Base-by-base conservation (phyloP, 139 green algal genomes). In the Spirogloea muscicola region DNA sequence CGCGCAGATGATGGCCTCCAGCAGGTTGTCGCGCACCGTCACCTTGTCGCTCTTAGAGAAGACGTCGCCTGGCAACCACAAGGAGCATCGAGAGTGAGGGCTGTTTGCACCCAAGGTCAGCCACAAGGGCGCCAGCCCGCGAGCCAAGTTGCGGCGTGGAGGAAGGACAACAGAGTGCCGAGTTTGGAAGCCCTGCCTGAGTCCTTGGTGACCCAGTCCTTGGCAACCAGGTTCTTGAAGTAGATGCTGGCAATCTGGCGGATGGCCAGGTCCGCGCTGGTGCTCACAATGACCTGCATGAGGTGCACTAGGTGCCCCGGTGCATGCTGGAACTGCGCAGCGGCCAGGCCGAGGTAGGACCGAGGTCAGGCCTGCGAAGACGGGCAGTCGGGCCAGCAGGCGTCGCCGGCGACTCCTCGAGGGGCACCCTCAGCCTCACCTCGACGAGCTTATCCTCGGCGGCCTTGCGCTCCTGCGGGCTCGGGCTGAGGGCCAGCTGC, bases 171-270 rank as follows among this genome's bases (percentile, higher is more conserved):
- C n/a, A n/a, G n/a, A n/a, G n/a, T n/a, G n/a, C n/a, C n/a, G n/a
- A n/a, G n/a, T n/a, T n/a, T n/a, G n/a, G n/a, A n/a, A n/a, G n/a
- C n/a, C n/a, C n/a, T n/a, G n/a, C n/a, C n/a, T n/a, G n/a, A n/a
- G n/a, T n/a, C n/a, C n/a, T n/a, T n/a, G n/a, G 74, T 31, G 34
- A 89, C 85, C 94, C 94, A 99, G 65, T 80, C 84, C 6, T 82
- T 73, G 48, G 87, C 89, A 21, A 94, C 84, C 5, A 90, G 44
- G 79, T 97, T 96, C 58, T 99, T 99, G 77, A 99, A 93, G 3
- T 85, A 78, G 77, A 98, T 99, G 36, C 88, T 86, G 2, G 92
- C 94, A 37, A 92, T 83, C 74, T 96, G 94, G 6, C 92, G 84
- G 1, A 96, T 83, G 1, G 81, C 75, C 10, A 82, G 40, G 37